Conservation (phyloP, 192 early-diverging fungal species). For the Oehlia diaphana region DNA sequence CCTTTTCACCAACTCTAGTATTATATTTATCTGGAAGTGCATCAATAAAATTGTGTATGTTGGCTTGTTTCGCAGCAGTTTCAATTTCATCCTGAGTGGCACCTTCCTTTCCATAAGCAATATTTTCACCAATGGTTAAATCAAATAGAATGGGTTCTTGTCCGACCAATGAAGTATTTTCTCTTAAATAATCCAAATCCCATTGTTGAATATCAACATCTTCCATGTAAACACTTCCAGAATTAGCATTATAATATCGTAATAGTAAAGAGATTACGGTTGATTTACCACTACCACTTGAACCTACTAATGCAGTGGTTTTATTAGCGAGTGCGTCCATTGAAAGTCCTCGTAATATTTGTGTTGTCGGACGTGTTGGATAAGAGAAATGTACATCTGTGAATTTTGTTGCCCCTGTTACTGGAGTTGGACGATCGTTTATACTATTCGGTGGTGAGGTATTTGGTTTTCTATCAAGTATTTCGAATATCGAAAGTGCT, state of each 20-base stretch:
- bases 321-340: slow-evolving; percentile 51
- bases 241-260: slow-evolving; percentile 75
- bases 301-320: slow-evolving; percentile 85
- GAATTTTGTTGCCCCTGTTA: slow-evolving; percentile 52
- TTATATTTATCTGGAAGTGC: slow-evolving; percentile 60
- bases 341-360: slow-evolving; percentile 60
- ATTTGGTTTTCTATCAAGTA: slow-evolving; percentile 65
- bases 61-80: slow-evolving; percentile 52
- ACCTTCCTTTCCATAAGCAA: slow-evolving; percentile 62
- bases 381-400: slow-evolving; percentile 64
- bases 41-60: slow-evolving; percentile 63
- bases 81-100: slow-evolving; percentile 51
- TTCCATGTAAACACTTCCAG: slow-evolving; percentile 69
- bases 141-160: slow-evolving; percentile 93
- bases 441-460: slow-evolving; percentile 58
- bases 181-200: slow-evolving; percentile 63
- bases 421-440: slow-evolving; percentile 29
- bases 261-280: slow-evolving; percentile 64
- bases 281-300: slow-evolving; percentile 84
- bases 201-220: slow-evolving; percentile 56
- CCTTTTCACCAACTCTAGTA: slow-evolving; percentile 67
- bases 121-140: slow-evolving; percentile 84
- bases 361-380: slow-evolving; percentile 58
- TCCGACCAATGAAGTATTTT: slow-evolving; percentile 75
- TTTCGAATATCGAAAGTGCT: slow-evolving; percentile 61